A percentile compares a stretch with the other conserved stretches of the same genome.
Evolutionary conservation across 2,329 filamentous ascomycete genomes (phyloP).

Genomic region (Trichoderma sp.): DNA sequence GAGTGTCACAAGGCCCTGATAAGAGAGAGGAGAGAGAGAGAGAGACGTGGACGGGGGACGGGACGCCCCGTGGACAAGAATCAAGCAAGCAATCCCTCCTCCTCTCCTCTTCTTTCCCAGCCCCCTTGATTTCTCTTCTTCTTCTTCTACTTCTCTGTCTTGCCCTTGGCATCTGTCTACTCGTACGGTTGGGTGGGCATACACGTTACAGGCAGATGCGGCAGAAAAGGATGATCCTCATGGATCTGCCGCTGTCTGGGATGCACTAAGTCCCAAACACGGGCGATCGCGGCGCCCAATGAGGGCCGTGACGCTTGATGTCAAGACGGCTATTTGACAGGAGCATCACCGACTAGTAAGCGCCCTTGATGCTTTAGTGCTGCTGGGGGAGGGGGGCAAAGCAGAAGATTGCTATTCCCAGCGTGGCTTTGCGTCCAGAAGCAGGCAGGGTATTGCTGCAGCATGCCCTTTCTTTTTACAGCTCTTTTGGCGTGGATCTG

Average conservation of each 20-base stretch:
- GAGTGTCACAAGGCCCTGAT: not conserved
- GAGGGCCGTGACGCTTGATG: not conserved
- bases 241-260: not conserved
- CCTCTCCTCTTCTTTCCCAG: not conserved
- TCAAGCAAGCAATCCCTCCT: not conserved
- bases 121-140: not conserved
- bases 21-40: not conserved
- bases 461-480: not conserved
- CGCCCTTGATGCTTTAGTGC: not conserved
- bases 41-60: not conserved
- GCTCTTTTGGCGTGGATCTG: not conserved
- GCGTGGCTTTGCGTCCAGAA: constrained; percentile 2
- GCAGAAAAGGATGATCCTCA: not conserved
- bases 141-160: not conserved
- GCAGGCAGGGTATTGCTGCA: not conserved
- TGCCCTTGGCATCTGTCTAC: not conserved
- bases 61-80: not conserved
- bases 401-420: not conserved
- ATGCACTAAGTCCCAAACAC: constrained; percentile 1
- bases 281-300: constrained; percentile 4
- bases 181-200: not conserved
- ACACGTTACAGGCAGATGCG: not conserved
- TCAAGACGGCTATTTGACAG: not conserved
- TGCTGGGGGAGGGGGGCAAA: not conserved
- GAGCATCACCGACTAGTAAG: not conserved